Evolutionary conservation across 345 rosid genomes (phyloP).

Genomic region (Pseudoturritis turrita): DNA sequence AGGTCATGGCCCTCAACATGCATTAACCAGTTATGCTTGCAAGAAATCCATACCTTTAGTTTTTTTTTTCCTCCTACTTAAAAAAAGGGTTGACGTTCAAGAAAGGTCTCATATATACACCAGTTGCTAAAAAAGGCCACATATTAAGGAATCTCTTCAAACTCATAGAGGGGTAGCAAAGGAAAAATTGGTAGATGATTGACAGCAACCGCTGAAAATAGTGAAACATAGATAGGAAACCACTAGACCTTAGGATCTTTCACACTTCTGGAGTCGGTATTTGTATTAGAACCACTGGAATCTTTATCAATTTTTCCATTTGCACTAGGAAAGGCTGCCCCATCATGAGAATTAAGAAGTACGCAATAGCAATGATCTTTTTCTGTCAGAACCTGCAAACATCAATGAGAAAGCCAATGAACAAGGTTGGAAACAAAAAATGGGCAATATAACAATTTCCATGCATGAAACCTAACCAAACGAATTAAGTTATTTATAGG

Average conservation of each 20-base stretch:
- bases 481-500: not conserved
- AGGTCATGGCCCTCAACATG: not conserved
- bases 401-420: slow-evolving; percentile 7
- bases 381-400: slow-evolving; percentile 74
- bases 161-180: not conserved
- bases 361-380: slow-evolving; percentile 92
- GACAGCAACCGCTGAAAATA: not conserved
- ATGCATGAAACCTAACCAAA: not conserved
- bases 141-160: not conserved
- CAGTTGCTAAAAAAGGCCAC: not conserved
- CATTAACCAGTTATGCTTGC: not conserved
- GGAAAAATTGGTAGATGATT: not conserved
- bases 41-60: not conserved
- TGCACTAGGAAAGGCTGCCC: slow-evolving; percentile 84
- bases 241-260: slow-evolving; percentile 65
- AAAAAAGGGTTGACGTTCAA: not conserved
- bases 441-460: not conserved
- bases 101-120: not conserved
- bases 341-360: slow-evolving; percentile 86
- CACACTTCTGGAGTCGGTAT: slow-evolving; percentile 35
- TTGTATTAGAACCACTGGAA: slow-evolving; percentile 39
- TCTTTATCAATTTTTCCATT: slow-evolving; percentile 42
- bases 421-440: not conserved
- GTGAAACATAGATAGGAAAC: not conserved
- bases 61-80: not conserved